Conservation (phyloP, 768 basidiomycete genomes). For the Panaeolus cyanescens region DNA sequence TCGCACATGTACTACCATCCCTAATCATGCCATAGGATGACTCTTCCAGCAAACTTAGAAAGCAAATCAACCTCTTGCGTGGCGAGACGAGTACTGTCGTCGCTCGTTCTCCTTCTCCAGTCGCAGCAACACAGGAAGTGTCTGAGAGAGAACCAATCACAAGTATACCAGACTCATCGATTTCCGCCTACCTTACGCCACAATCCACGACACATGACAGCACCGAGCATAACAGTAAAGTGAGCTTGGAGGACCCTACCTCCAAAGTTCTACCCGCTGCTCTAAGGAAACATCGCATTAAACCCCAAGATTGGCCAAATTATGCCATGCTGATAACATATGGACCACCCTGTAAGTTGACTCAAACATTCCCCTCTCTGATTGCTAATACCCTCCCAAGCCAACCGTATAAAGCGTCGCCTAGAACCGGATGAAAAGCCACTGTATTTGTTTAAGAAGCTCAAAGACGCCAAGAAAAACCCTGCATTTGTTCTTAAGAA, state of each 20-base stretch:
- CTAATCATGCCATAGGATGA: slow-evolving; percentile 13
- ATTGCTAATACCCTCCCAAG: slow-evolving; percentile 29
- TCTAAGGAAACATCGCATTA: slow-evolving; percentile 96
- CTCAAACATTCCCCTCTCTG: not conserved
- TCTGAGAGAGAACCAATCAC: not conserved
- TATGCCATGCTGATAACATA: slow-evolving; percentile 99
- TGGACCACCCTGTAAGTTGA: slow-evolving; percentile 74
- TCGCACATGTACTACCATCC: not conserved
- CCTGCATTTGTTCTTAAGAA: slow-evolving; percentile 98
- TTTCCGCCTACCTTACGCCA: slow-evolving; percentile 32
- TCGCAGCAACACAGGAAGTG: slow-evolving; percentile 24
- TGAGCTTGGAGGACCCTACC: slow-evolving; percentile 94
- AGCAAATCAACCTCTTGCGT: slow-evolving; percentile 9
- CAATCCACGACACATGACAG: slow-evolving; percentile 62
- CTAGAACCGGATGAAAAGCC: slow-evolving; percentile 94
- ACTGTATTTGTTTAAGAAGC: slow-evolving; percentile 91
- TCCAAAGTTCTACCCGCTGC: slow-evolving; percentile 99
- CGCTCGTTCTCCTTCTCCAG: slow-evolving; percentile 9
- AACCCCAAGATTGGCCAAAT: slow-evolving; percentile 95
- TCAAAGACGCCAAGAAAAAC: slow-evolving; percentile 95
- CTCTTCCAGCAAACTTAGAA: slow-evolving; percentile 24
- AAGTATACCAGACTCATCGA: slow-evolving; percentile 26
- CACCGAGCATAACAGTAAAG: slow-evolving; percentile 75
- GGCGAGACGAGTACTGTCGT: slow-evolving; percentile 6
- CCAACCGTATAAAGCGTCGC: slow-evolving; percentile 86